These are phyloP conservation scores for Psilocybe tampanensis DNA, from an alignment of 768 basidiomycete species.

Conservation along the genomic window DNA sequence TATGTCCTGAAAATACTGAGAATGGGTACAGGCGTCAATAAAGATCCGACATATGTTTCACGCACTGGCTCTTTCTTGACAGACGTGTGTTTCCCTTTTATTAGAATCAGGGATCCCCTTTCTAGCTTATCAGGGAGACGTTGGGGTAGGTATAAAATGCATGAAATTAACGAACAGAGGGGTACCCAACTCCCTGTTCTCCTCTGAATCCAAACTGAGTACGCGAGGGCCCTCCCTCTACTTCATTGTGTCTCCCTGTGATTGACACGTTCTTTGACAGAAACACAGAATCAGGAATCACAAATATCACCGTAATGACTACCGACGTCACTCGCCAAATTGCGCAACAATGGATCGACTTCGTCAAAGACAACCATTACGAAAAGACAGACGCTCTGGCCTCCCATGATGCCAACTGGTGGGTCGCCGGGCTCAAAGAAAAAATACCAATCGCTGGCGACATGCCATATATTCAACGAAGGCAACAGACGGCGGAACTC, in stretches of 20 bases:
- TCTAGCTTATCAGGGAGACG: too few species aligned
- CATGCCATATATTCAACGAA: constrained; percentile 7
- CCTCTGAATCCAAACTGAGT: too few species aligned
- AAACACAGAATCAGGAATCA: too few species aligned
- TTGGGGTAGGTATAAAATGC: not conserved
- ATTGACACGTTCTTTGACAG: too few species aligned
- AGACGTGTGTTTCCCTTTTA: too few species aligned
- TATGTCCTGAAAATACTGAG: not conserved
- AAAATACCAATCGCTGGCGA: constrained; percentile 5
- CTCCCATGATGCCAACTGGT: constrained; percentile 7
- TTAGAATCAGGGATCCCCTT: too few species aligned
- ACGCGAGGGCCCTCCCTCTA: too few species aligned
- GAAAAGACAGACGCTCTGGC: constrained; percentile 6
- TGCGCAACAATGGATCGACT: constrained; percentile 6
- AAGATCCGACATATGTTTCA: not conserved
- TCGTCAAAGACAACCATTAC: not conserved
- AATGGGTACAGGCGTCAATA: not conserved
- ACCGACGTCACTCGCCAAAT: constrained; percentile 3
- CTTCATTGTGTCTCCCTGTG: too few species aligned
- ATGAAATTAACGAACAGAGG: too few species aligned
- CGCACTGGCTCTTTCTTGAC: too few species aligned
- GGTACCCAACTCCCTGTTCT: too few species aligned
- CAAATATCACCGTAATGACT: not conserved
- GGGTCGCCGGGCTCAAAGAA: constrained; percentile 5
- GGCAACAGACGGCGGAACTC: not conserved